Evolutionary conservation across 2,329 filamentous ascomycete genomes (phyloP).

Genomic region (Ophiostoma ulmi): DNA sequence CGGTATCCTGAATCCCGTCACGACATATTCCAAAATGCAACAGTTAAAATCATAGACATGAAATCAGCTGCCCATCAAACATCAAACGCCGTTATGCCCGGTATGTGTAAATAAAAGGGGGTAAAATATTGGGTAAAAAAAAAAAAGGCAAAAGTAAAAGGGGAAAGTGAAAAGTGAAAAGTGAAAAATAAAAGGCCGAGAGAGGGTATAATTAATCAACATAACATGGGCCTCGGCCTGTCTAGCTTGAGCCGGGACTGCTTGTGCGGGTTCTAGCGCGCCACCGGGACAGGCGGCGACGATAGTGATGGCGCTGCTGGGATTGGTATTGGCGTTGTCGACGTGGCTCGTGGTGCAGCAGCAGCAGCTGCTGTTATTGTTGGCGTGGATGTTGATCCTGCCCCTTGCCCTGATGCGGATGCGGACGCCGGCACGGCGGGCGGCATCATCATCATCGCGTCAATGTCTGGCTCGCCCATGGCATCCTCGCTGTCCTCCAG

Average conservation of each 20-base stretch:
- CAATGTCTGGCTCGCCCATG: slow-evolving; percentile 52
- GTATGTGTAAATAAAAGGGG: neutral
- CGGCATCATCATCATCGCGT: slow-evolving; percentile 33
- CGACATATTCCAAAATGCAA: neutral
- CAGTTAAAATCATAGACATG: neutral
- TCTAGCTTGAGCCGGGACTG: no score
- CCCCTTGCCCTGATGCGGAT: no score
- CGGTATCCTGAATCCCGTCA: neutral
- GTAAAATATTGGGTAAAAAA: neutral
- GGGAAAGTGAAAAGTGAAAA: neutral
- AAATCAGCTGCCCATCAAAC: no score
- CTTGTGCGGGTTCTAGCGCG: neutral
- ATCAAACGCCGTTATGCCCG: neutral
- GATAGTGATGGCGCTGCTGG: slow-evolving; percentile 18
- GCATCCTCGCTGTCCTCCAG: slow-evolving; percentile 50
- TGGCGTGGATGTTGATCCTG: neutral
- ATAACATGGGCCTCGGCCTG: neutral
- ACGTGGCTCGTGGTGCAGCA: slow-evolving; percentile 15
- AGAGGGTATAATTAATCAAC: slow-evolving; percentile 4
- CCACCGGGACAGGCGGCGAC: slow-evolving; percentile 7
- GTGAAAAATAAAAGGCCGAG: neutral
- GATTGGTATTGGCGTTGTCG: slow-evolving; percentile 23
- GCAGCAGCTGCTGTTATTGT: slow-evolving; percentile 13
- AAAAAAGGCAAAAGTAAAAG: neutral
- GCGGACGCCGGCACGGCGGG: slow-evolving; percentile 22